phyloP scores from a whole-genome alignment of 768 basidiomycete genomes.

The Boletales sp. region DNA sequence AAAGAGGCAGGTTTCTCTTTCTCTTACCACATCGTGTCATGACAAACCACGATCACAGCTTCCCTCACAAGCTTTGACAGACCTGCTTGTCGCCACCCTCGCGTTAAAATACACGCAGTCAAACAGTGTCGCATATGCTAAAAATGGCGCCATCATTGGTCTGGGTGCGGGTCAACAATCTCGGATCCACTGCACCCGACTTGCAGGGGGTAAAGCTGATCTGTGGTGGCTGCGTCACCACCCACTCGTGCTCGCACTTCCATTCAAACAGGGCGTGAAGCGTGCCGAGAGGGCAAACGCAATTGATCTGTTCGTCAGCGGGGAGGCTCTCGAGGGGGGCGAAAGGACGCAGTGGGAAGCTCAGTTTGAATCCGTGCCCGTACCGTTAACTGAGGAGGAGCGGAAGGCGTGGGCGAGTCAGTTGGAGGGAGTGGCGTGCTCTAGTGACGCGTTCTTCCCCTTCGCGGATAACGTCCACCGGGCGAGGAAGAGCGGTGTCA shows the following conservation, averaged over 20 bases:
- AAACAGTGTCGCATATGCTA: conserved; percentile 96
- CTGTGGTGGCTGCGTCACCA: conserved; percentile 99
- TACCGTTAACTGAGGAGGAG: conserved; percentile 63
- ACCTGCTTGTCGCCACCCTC: conserved; percentile 93
- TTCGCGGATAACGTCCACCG: conserved; percentile 98
- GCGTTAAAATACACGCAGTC: conserved; percentile 99
- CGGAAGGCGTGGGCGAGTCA: conserved; percentile 68
- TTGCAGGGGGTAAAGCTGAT: conserved; percentile 97
- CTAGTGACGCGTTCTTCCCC: conserved; percentile 99
- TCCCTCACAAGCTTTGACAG: conserved; percentile 71
- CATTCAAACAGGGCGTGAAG: conserved; percentile 97
- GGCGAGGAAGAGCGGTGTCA: conserved; percentile 86
- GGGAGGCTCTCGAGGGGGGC: conserved; percentile 82
- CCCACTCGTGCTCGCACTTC: conserved; percentile 84
- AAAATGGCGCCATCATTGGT: conserved; percentile 88
- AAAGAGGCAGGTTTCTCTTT: conserved; percentile 57
- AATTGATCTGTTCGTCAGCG: conserved; percentile 93
- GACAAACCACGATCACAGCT: conserved; percentile 45
- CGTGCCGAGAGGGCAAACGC: conserved; percentile 98
- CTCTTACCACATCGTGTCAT: neutral
- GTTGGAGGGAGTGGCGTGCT: conserved; percentile 86
- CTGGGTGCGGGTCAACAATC: conserved; percentile 98
- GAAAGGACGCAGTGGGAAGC: conserved; percentile 91
- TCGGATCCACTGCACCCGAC: conserved; percentile 97
- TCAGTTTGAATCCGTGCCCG: conserved; percentile 73